Percentiles rank a stretch among this genome's conserved stretches.
Evolutionary conservation across 2,329 filamentous ascomycete species (phyloP).

Genomic region (Ceratocystis lukuohia): DNA sequence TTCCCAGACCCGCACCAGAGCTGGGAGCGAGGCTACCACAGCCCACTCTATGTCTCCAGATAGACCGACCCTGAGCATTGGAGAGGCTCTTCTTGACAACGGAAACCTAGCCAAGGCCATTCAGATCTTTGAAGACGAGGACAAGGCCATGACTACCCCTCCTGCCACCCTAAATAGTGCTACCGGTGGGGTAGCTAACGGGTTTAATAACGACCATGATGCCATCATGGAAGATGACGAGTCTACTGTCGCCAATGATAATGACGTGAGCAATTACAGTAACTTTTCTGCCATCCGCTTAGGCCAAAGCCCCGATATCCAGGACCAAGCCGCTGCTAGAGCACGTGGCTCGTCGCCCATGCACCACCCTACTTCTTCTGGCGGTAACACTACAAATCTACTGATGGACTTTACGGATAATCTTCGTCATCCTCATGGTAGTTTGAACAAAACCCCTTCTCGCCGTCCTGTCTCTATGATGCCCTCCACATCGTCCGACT

Average conservation of each 20-base stretch:
- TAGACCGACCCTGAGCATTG: conserved; percentile 32
- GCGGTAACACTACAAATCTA: conserved; percentile 56
- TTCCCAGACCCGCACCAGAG: conserved; percentile 18
- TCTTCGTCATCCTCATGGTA: conserved; percentile 30
- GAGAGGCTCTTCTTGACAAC: conserved; percentile 42
- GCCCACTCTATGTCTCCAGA: conserved; percentile 12
- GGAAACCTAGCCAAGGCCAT: conserved; percentile 45
- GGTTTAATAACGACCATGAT: conserved; percentile 9
- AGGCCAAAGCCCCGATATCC: conserved; percentile 10
- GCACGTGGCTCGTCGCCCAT: conserved; percentile 37
- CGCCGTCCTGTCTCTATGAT: conserved; percentile 25
- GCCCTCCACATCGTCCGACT: conserved; percentile 6
- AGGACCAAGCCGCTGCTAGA: conserved; percentile 13
- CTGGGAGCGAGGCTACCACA: conserved; percentile 17
- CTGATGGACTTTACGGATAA: conserved; percentile 82
- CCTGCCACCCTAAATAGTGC: conserved; percentile 22
- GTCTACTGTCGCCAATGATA: conserved; percentile 48
- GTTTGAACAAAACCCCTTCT: conserved; percentile 23
- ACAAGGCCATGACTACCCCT: conserved; percentile 20
- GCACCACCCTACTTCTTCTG: conserved; percentile 29
- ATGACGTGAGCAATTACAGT: conserved; percentile 71
- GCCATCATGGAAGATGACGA: conserved; percentile 24
- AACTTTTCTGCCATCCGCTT: conserved; percentile 71
- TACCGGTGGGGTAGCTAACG: conserved; percentile 22
- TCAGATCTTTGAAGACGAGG: conserved; percentile 48